Conservation (phyloP, 1,284 basidiomycete genomes). For the Trametes pubescens region DNA sequence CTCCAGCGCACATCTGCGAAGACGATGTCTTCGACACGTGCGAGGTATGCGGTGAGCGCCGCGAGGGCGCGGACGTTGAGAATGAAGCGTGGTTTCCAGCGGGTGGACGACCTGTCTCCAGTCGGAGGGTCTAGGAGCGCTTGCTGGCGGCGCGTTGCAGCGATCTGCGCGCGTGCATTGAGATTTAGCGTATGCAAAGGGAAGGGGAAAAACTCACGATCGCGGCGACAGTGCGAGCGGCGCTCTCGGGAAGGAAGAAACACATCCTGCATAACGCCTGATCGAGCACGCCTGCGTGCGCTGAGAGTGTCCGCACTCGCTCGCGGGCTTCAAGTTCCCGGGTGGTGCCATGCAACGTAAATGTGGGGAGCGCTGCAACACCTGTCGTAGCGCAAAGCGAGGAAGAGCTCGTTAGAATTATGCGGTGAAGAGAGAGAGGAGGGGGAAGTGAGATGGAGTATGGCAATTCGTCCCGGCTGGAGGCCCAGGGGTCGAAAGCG, state of each 20-base stretch:
- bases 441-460: background rate
- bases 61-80: slow-evolving; percentile 6
- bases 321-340: background rate
- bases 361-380: slow-evolving; percentile 3
- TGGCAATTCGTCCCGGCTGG: too few relatives aligned
- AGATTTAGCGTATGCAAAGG: too few relatives aligned
- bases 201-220: slow-evolving; percentile 16
- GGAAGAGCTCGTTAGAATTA: background rate
- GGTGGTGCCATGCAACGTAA: background rate
- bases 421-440: background rate
- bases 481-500: background rate
- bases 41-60: slow-evolving; percentile 17
- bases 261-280: slow-evolving; percentile 13
- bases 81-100: background rate
- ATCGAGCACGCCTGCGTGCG: slow-evolving; percentile 27
- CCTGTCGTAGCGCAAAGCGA: background rate
- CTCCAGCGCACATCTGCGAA: slow-evolving; percentile 7
- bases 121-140: background rate
- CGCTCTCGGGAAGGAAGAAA: slow-evolving; percentile 14
- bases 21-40: slow-evolving; percentile 8
- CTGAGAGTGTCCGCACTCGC: slow-evolving; percentile 2
- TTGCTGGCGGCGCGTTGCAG: slow-evolving; percentile 12
- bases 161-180: slow-evolving; percentile 7
- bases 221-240: slow-evolving; percentile 17
- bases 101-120: background rate